Percentiles rank a stretch among this genome's conserved stretches.
These are phyloP conservation scores for Colletotrichum kahawae DNA, from an alignment of 2,329 filamentous ascomycete species.

Conservation along the genomic window DNA sequence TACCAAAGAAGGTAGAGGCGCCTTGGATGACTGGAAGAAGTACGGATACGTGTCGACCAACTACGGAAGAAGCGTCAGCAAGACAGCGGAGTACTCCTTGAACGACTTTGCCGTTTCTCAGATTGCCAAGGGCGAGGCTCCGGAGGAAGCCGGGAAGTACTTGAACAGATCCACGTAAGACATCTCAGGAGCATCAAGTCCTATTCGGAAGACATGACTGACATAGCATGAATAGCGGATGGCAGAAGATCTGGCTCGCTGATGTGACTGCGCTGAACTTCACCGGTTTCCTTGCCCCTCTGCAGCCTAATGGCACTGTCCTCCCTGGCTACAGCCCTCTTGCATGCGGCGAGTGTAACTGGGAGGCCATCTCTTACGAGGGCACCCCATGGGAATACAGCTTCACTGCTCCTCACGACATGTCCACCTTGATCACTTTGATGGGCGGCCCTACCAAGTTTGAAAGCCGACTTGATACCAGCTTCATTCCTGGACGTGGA, in stretches of 20 bases:
- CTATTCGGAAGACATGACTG: not conserved
- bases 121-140: slow-evolving; percentile 57
- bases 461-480: slow-evolving; percentile 50
- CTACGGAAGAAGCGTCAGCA: slow-evolving; percentile 57
- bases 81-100: slow-evolving; percentile 61
- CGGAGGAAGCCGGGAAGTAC: slow-evolving; percentile 54
- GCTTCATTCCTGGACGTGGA: slow-evolving; percentile 41
- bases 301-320: slow-evolving; percentile 49
- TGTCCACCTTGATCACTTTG: slow-evolving; percentile 53
- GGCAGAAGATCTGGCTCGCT: slow-evolving; percentile 65
- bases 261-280: slow-evolving; percentile 51
- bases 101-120: slow-evolving; percentile 64
- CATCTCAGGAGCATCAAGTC: rapidly evolving
- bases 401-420: slow-evolving; percentile 64
- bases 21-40: slow-evolving; percentile 62
- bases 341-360: slow-evolving; percentile 59
- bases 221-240: slow-evolving; percentile 39
- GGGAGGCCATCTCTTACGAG: slow-evolving; percentile 58
- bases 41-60: slow-evolving; percentile 60
- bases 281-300: slow-evolving; percentile 62
- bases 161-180: slow-evolving; percentile 49
- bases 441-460: slow-evolving; percentile 57
- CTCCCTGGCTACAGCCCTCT: slow-evolving; percentile 51
- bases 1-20: slow-evolving; percentile 61
- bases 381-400: slow-evolving; percentile 54